phyloP scores from a whole-genome alignment of 192 early-diverging fungal species.

The Funneliformis mosseae region DNA sequence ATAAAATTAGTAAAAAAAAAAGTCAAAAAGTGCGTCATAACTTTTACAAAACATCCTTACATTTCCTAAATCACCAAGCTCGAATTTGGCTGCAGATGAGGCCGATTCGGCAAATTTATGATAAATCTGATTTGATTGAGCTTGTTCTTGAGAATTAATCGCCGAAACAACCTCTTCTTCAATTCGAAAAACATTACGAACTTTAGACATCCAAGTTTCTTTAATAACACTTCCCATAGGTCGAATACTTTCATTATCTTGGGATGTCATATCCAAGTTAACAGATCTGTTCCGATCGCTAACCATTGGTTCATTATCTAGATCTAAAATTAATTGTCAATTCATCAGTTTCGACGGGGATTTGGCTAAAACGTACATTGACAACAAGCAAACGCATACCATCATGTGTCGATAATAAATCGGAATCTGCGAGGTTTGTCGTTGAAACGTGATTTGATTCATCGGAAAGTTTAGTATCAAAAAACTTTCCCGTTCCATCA shows the following conservation, averaged over 20 bases:
- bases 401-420: background rate
- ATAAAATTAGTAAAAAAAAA: background rate
- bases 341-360: background rate
- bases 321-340: background rate
- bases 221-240: background rate
- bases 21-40: too few species aligned
- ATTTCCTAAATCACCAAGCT: slow-evolving; percentile 2
- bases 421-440: background rate
- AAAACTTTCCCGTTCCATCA: slow-evolving; percentile 22
- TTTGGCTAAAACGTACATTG: background rate
- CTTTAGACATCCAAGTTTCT: background rate
- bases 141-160: background rate
- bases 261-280: too few species aligned
- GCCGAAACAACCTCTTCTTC: background rate
- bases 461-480: background rate
- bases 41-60: background rate
- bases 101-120: background rate
- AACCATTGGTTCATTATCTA: background rate
- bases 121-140: background rate
- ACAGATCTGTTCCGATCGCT: too few species aligned
- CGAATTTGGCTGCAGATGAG: background rate
- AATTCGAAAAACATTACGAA: background rate
- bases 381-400: background rate
- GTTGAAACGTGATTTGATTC: too few species aligned
- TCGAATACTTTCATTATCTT: background rate